Conservation (phyloP, 768 basidiomycete genomes). For the Leccinum disarticulatum region DNA sequence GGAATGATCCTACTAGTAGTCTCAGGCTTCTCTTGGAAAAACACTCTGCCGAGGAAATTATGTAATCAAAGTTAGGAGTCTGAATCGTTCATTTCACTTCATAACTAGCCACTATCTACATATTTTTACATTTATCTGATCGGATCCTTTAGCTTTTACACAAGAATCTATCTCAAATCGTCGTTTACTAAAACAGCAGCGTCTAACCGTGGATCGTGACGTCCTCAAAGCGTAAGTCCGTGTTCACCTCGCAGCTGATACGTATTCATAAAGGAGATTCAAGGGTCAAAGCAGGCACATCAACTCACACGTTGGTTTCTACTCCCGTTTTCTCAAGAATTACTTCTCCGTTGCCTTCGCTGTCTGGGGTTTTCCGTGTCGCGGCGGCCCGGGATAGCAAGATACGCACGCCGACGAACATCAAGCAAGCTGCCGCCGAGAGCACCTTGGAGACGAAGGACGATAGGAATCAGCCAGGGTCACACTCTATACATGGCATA, state of each 20-base stretch:
- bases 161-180: background rate
- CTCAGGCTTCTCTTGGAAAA: too few species aligned
- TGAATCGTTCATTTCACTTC: too few species aligned
- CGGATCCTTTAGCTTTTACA: background rate
- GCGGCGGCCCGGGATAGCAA: background rate
- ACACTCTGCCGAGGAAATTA: too few species aligned
- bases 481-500: background rate
- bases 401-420: constrained; percentile 18
- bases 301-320: background rate
- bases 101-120: background rate
- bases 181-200: background rate
- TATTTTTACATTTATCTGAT: background rate
- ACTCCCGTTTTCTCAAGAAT: background rate
- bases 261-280: background rate
- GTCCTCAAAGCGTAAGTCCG: background rate
- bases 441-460: constrained; percentile 3
- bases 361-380: background rate
- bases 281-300: background rate
- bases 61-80: too few species aligned
- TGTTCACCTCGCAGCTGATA: background rate
- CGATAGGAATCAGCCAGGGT: background rate
- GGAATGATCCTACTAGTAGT: too few species aligned
- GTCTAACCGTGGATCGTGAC: background rate
- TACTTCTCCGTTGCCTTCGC: background rate
- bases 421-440: background rate